phyloP scores from a whole-genome alignment of 441 rosid species.

The Bocquillonia castaneifolia region DNA sequence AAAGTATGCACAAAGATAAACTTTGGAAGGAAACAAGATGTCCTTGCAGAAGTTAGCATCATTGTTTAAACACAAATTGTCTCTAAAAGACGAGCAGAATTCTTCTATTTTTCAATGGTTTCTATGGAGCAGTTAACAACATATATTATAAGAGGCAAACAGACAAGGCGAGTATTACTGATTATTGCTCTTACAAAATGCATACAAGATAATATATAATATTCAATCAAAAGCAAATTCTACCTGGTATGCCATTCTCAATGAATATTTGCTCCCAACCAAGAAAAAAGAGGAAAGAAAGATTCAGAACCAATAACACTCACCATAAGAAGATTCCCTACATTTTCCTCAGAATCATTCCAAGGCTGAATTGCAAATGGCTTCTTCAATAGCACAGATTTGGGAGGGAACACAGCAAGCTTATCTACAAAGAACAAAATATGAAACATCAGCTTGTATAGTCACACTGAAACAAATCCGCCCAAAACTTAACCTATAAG shows the following conservation, averaged over 20 bases:
- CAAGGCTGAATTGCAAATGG: slow-evolving; percentile 71
- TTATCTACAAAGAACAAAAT: slow-evolving; percentile 31
- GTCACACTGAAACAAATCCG: background rate
- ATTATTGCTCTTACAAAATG: background rate
- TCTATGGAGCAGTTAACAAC: background rate
- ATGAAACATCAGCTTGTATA: background rate
- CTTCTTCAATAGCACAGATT: slow-evolving; percentile 50
- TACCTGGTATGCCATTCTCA: background rate
- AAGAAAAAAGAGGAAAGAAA: slow-evolving; percentile 12
- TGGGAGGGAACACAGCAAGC: slow-evolving; percentile 56
- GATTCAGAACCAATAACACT: slow-evolving; percentile 29
- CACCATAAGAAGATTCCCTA: slow-evolving; percentile 87
- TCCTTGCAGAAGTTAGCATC: background rate
- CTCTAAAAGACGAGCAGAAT: background rate
- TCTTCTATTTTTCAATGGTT: background rate
- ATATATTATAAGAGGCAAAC: background rate
- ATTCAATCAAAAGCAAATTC: background rate
- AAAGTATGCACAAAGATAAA: background rate
- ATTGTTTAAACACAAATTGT: background rate
- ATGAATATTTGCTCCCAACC: slow-evolving; percentile 1
- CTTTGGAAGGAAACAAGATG: background rate
- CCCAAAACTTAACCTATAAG: background rate
- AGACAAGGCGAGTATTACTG: background rate
- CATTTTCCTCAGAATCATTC: slow-evolving; percentile 69
- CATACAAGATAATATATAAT: background rate